Evolutionary conservation across 345 rosid genomes (phyloP).

Genomic region (Populus davidiana): DNA sequence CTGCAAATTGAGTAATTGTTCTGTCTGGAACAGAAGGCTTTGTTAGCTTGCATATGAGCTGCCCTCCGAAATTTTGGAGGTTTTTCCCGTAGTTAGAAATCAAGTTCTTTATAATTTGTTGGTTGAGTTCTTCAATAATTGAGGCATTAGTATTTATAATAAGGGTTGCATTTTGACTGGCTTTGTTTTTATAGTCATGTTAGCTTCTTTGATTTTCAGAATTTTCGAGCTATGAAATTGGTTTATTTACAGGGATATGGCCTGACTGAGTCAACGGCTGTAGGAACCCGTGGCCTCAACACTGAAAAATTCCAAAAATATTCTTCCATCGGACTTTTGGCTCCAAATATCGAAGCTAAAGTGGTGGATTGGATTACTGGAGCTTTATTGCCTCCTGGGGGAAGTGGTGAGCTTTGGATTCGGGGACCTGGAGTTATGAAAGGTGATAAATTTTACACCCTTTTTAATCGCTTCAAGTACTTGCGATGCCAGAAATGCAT

Average conservation of each 20-base stretch:
- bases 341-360: conserved; percentile 84
- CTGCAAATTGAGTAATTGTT: background rate
- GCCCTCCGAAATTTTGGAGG: background rate
- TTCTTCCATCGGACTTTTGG: conserved; percentile 69
- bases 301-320: conserved; percentile 35
- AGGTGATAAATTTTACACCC: conserved; percentile 32
- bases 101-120: background rate
- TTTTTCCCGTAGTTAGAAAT: background rate
- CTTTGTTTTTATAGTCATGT: background rate
- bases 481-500: background rate
- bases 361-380: conserved; percentile 66
- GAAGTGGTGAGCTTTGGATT: conserved; percentile 78
- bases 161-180: no score
- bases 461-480: background rate
- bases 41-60: background rate
- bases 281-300: conserved; percentile 79
- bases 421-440: conserved; percentile 79
- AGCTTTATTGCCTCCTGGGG: conserved; percentile 57
- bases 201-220: background rate
- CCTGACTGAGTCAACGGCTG: conserved; percentile 79
- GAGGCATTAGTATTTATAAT: background rate
- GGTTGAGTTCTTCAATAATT: background rate
- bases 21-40: background rate
- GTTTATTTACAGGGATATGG: conserved; percentile 69
- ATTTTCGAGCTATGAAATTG: background rate